Evolutionary conservation across 768 basidiomycete genomes (phyloP).

Genomic region (Naganishia vishniacii): DNA sequence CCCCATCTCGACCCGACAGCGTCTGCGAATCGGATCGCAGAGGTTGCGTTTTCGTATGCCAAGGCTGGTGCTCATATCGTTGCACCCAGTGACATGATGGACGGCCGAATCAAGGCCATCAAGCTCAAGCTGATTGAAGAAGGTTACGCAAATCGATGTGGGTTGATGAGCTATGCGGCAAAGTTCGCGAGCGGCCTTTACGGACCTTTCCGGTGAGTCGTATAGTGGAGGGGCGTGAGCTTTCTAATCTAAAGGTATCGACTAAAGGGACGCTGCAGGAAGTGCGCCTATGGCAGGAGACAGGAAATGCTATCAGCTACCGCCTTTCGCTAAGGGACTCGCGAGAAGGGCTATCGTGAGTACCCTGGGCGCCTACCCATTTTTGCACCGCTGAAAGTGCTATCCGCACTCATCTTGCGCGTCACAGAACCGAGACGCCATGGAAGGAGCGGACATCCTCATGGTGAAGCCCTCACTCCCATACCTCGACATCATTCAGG

Average conservation of each 20-base stretch:
- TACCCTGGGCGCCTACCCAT: constrained; percentile 26
- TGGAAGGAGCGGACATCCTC: constrained; percentile 93
- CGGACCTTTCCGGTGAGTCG: constrained; percentile 80
- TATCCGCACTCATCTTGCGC: not conserved
- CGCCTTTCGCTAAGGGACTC: constrained; percentile 77
- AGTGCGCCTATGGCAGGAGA: constrained; percentile 91
- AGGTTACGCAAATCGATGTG: constrained; percentile 79
- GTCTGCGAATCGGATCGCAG: constrained; percentile 79
- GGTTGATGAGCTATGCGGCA: constrained; percentile 93
- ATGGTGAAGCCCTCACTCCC: constrained; percentile 98
- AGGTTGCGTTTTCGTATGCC: constrained; percentile 89
- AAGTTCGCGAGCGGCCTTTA: constrained; percentile 95
- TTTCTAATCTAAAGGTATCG: not conserved
- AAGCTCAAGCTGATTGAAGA: constrained; percentile 76
- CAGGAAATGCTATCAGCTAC: constrained; percentile 97
- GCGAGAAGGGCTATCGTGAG: constrained; percentile 87
- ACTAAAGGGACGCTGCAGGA: constrained; percentile 83
- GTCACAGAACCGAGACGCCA: constrained; percentile 70
- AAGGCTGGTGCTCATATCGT: constrained; percentile 95
- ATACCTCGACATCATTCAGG: constrained; percentile 91
- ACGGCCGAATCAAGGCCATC: constrained; percentile 83
- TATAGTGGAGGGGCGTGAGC: not conserved
- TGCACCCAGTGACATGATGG: constrained; percentile 99
- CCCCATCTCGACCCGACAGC: constrained; percentile 59
- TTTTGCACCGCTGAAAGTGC: not conserved